Evolutionary conservation across 345 rosid genomes (phyloP).

Genomic region (Salix suchowensis): DNA sequence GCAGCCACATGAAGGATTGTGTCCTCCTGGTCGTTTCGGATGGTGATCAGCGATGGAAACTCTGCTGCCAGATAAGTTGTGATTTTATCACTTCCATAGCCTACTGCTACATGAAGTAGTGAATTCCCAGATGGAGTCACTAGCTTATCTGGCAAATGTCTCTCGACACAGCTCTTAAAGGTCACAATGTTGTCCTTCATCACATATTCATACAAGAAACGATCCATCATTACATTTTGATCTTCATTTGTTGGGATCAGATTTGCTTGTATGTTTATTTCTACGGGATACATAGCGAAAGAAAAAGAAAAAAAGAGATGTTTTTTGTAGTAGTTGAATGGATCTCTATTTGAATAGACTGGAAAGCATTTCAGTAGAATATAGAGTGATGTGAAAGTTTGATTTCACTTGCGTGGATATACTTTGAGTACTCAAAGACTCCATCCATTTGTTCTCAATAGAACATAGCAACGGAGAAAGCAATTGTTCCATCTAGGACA

Average conservation of each 20-base stretch:
- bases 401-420: background rate
- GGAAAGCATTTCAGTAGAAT: background rate
- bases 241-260: background rate
- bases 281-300: background rate
- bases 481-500: background rate
- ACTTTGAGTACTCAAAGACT: background rate
- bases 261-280: background rate
- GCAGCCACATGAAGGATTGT: background rate
- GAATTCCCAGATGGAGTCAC: background rate
- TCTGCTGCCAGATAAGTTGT: background rate
- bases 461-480: background rate
- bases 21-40: background rate
- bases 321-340: too few relatives aligned
- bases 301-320: background rate
- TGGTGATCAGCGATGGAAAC: background rate
- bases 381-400: background rate
- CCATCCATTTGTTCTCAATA: background rate
- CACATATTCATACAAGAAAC: background rate
- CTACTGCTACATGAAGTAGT: background rate
- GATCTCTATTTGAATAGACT: background rate
- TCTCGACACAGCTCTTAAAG: background rate
- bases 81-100: background rate
- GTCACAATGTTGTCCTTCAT: background rate
- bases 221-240: background rate
- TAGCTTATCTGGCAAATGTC: background rate